Conservation (phyloP, 2,329 filamentous ascomycete species). For the Penicillium hordei region DNA sequence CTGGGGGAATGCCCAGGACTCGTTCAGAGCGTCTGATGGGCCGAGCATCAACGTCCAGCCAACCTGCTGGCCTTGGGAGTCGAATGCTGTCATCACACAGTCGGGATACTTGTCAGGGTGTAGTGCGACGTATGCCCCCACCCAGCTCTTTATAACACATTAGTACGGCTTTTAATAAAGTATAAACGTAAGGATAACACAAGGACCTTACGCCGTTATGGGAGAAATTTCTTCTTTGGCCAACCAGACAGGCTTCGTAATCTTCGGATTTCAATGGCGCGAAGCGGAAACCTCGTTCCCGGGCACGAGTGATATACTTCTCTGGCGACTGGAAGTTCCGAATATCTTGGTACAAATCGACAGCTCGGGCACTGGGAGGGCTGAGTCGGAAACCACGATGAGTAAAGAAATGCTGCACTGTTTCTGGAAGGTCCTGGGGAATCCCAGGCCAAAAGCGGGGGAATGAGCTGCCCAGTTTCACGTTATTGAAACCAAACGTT, state of each 20-base stretch:
- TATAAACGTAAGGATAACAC: neutral
- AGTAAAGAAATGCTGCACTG: constrained; percentile 42
- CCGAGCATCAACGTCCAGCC: constrained; percentile 50
- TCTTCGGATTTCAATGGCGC: constrained; percentile 36
- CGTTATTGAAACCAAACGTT: constrained; percentile 24
- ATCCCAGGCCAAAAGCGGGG: constrained; percentile 51
- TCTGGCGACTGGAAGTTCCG: constrained; percentile 35
- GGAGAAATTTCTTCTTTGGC: constrained; percentile 42
- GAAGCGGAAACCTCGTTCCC: constrained; percentile 39
- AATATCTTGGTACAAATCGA: constrained; percentile 46
- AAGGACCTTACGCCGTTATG: constrained; percentile 33
- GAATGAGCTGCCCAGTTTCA: constrained; percentile 35
- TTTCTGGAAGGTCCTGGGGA: constrained; percentile 39
- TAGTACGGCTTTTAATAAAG: neutral
- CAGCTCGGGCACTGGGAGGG: constrained; percentile 26
- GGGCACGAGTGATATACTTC: constrained; percentile 38
- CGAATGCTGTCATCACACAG: constrained; percentile 46
- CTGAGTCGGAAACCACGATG: constrained; percentile 43
- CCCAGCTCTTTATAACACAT: constrained; percentile 39
- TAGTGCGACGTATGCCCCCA: constrained; percentile 41
- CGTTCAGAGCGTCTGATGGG: constrained; percentile 30
- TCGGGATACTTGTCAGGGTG: constrained; percentile 38
- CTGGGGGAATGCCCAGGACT: constrained; percentile 43
- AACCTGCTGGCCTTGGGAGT: constrained; percentile 39
- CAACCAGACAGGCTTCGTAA: constrained; percentile 41